Evolutionary conservation across 2,329 filamentous ascomycete species (phyloP).

Genomic region (Colletotrichum cuscutae): DNA sequence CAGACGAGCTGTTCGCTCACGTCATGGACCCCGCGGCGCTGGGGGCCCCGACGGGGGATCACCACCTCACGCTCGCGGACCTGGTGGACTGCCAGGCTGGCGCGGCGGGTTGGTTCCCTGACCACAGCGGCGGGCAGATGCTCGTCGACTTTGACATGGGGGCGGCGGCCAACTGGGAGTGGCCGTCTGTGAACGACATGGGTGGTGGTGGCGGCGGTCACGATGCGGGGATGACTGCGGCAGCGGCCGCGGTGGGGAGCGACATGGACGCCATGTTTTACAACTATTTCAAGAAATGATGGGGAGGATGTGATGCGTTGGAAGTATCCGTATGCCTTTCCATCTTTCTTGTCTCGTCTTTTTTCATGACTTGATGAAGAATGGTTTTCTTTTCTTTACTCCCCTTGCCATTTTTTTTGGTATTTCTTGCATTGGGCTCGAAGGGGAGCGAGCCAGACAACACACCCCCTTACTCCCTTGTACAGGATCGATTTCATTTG

Average conservation of each 20-base stretch:
- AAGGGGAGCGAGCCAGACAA: background rate
- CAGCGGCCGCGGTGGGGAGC: constrained; percentile 24
- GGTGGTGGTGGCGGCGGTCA: constrained; percentile 27
- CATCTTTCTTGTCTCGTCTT: background rate
- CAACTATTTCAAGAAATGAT: constrained; percentile 7
- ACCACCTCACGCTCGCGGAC: constrained; percentile 40
- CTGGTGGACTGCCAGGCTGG: constrained; percentile 39
- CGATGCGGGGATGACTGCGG: constrained; percentile 31
- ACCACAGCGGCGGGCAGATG: constrained; percentile 35
- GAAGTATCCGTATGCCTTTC: background rate
- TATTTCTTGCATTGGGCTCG: background rate
- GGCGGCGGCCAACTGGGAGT: constrained; percentile 41
- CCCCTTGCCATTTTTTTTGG: background rate
- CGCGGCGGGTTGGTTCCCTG: constrained; percentile 38
- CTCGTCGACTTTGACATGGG: constrained; percentile 44
- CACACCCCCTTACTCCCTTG: background rate
- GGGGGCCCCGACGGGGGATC: constrained; percentile 24
- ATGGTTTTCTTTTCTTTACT: background rate
- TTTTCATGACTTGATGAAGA: background rate
- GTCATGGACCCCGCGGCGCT: constrained; percentile 37
- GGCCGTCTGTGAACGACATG: constrained; percentile 36
- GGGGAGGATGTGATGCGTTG: background rate
- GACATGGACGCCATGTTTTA: constrained; percentile 39
- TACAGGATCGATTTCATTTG: background rate
- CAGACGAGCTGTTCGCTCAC: constrained; percentile 38